Evolutionary conservation across 768 basidiomycete genomes (phyloP), one percentile per base, ranked within the genome.

Genomic region (Suillus sp.): DNA sequence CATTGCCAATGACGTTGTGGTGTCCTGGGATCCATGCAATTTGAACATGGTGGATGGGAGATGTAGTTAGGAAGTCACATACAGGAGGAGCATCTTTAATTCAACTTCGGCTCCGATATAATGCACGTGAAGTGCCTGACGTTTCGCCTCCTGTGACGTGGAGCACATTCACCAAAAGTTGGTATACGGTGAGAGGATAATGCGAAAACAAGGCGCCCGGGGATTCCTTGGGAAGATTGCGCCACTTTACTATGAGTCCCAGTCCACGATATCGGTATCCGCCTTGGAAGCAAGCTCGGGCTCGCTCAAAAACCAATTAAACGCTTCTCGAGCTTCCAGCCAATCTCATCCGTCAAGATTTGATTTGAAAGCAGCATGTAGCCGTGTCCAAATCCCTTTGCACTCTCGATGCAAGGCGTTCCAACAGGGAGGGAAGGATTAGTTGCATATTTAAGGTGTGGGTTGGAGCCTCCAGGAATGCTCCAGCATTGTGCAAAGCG

Each of bases 211-310:
- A 70, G 32, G 76, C 79, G 1, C 78, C 80, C 4, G 80, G 79
- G 27, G 81, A 81, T 30, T 70, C 69, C 43, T 81, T 69, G 40
- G 82, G 77, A 27, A 83, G 67, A 54, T 75, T 73, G 47, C 82
- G 78, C 83, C 81, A 83, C 54, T 74, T 64, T 83, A 78, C 71
- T 79, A 83, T 35, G 78, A 77, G 40, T 70, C 72, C 83, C 82
- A 84, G 62, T 75, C 78, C 32, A 68, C 65, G 37, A 79, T 68
- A 22, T 75, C 65, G 37, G 79, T 68, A 22, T 75, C 71, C 30
- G 61, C 69, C 58, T 71, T 63, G 65, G 74, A 66, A 65, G 66
- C 64, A 14, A 75, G 70, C 38, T 58, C 54, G 1, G 67, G 74
- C 57, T 78, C 75, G 64, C 42, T 68, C 65, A n/a, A 74, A 74